These are phyloP conservation scores for Strigomonas galati DNA, from an alignment of 208 protist species.

Conservation along the genomic window DNA sequence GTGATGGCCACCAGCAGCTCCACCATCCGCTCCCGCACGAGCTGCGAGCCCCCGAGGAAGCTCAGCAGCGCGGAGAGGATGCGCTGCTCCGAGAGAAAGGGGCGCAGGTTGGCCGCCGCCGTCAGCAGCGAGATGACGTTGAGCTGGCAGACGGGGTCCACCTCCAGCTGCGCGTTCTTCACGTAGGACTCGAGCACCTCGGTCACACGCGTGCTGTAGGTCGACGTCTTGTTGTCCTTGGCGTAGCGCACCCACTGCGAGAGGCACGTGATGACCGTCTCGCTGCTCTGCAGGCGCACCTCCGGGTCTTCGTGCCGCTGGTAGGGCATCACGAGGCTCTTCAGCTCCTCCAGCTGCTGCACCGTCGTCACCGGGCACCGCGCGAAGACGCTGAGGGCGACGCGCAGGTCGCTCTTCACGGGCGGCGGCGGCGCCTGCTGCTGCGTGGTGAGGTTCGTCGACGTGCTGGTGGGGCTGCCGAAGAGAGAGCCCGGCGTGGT, in stretches of 20 bases:
- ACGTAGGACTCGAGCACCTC: conserved; percentile 84
- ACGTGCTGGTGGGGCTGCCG: neutral
- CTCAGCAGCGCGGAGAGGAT: conserved; percentile 79
- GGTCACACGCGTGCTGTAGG: conserved; percentile 80
- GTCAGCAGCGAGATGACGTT: conserved; percentile 67
- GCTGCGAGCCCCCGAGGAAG: conserved; percentile 69
- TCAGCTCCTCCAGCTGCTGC: conserved; percentile 77
- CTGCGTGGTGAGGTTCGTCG: neutral
- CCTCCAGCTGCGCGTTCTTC: conserved; percentile 76
- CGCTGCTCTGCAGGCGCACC: conserved; percentile 76
- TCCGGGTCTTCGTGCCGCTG: conserved; percentile 63
- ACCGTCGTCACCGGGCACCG: conserved; percentile 68
- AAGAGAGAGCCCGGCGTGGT: neutral
- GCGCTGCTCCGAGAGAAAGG: conserved; percentile 65
- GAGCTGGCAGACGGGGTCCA: conserved; percentile 69
- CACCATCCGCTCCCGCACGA: conserved; percentile 75
- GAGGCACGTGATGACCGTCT: conserved; percentile 62
- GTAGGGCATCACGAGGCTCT: conserved; percentile 61
- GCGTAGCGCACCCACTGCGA: conserved; percentile 68
- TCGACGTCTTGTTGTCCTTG: conserved; percentile 76
- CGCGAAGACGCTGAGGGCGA: conserved; percentile 74
- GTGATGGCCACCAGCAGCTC: conserved; percentile 77
- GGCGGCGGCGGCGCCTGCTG: neutral
- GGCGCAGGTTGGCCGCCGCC: conserved; percentile 53
- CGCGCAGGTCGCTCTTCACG: conserved; percentile 47